phyloP scores from a whole-genome alignment of 352 stramenopile species.

The Albugo laibachii region DNA sequence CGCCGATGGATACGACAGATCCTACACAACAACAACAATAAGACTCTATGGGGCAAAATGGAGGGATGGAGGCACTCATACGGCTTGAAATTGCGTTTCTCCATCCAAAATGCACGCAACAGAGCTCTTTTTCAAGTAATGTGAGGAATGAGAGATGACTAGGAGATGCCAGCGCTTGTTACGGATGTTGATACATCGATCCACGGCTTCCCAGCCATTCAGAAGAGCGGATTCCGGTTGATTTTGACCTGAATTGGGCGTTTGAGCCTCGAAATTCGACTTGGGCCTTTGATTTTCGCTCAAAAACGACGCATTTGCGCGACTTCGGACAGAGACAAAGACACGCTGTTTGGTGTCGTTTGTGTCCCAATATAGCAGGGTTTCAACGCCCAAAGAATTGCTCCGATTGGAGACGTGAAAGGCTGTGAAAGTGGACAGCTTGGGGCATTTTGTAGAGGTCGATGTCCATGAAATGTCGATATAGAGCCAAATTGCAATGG shows the following conservation, averaged over 20 bases:
- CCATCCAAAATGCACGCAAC: constrained; percentile 52
- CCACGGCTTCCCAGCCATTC: constrained; percentile 25
- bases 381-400: constrained; percentile 48
- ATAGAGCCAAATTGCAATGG: constrained; percentile 54
- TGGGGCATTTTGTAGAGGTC: background rate
- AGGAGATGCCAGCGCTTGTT: constrained; percentile 43
- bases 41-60: background rate
- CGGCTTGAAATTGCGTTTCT: constrained; percentile 34
- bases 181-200: constrained; percentile 15
- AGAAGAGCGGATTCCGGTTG: background rate
- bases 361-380: constrained; percentile 25
- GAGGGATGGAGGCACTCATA: background rate
- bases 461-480: constrained; percentile 14
- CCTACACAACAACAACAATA: constrained; percentile 8
- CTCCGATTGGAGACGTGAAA: constrained; percentile 56
- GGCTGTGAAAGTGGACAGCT: constrained; percentile 27
- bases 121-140: constrained; percentile 75
- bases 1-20: constrained; percentile 55
- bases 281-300: constrained; percentile 7
- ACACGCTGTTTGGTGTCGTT: constrained; percentile 13
- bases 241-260: background rate
- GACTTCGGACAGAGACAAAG: constrained; percentile 17
- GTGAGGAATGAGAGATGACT: constrained; percentile 50
- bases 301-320: constrained; percentile 5
- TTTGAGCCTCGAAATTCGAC: background rate